Percentiles rank a stretch among this genome's conserved stretches.
phyloP scores from a whole-genome alignment of 306 rosid genomes.

The Spatholobus suberectus region DNA sequence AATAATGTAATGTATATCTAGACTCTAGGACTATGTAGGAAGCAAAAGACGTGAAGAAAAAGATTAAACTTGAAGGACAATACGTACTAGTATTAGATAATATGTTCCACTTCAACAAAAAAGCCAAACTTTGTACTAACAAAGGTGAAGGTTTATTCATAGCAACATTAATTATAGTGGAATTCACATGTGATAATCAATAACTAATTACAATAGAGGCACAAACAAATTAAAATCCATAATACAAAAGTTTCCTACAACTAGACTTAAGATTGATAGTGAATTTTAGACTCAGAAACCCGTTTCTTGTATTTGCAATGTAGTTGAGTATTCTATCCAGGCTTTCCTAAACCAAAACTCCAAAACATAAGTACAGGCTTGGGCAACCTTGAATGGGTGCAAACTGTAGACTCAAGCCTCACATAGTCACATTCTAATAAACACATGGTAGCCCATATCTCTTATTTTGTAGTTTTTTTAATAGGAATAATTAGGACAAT shows the following conservation, averaged over 20 bases:
- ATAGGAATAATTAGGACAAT: too few species aligned
- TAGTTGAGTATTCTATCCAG: too few species aligned
- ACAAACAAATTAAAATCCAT: neutral
- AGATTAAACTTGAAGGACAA: too few species aligned
- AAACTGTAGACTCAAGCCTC: too few species aligned
- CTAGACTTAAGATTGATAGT: slow-evolving; percentile 51
- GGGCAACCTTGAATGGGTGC: too few species aligned
- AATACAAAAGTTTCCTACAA: slow-evolving; percentile 17
- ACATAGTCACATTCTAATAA: too few species aligned
- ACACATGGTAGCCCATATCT: too few species aligned
- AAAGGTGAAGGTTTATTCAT: slow-evolving; percentile 26
- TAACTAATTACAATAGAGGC: slow-evolving; percentile 29
- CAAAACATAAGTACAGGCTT: too few species aligned
- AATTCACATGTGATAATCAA: slow-evolving; percentile 38
- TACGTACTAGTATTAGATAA: neutral
- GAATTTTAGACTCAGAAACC: slow-evolving; percentile 60
- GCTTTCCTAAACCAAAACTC: too few species aligned
- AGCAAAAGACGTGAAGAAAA: neutral
- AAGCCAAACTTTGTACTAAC: slow-evolving; percentile 3
- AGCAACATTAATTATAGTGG: slow-evolving; percentile 18
- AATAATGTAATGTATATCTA: neutral
- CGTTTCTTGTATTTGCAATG: slow-evolving; percentile 55
- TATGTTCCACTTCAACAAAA: neutral
- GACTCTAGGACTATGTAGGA: neutral
- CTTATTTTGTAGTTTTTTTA: too few species aligned